Evolutionary conservation across 345 rosid species (phyloP), one percentile per base, ranked within the genome.

Genomic region (Camelina sativa): DNA sequence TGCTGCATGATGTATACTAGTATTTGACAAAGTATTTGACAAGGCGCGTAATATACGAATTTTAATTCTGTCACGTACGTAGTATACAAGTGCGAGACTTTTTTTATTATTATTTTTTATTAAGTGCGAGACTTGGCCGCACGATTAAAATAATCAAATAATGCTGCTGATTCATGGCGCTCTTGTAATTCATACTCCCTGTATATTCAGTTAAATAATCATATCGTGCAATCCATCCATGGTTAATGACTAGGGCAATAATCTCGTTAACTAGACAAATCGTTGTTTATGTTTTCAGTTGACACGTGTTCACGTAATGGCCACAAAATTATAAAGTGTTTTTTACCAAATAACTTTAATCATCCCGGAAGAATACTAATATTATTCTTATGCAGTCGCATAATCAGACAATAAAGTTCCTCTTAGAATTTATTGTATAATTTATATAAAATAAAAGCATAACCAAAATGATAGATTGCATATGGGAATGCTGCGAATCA

Each of bases 231-330:
- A 62, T 50, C 67, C 62, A 43, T 43, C 37, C 20, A 20, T 44
- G 69, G 34, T 19, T 62, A 40, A 52, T 72, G 69, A 40, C 47
- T 40, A 62, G 11, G 28, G 62, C 44, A 57, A 17, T 69, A 11
- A 9, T 28, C 32, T 28, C 34, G 16, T 63, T 30, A 62, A 73
- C 54, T 50, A 20, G 35, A 8, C 35, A 58, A 59, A 47, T 57
- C 56, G 34, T 17, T 57, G 6, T 44, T 57, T 35, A 37, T 23
- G 69, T 15, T 7, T 52, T 62, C 34, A 40, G 20, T 38, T 8
- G 16, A 38, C 76, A 51, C 69, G 53, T 30, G 69, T 72, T 63
- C 6, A 38, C 10, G 66, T 15, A 51, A 0, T 28, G 53, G 46
- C 69, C 16, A 53, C 9, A 8, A 8, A 61, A 25, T 43, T 38